Conservation (phyloP, 1,284 basidiomycete genomes). For the Tremellales sp. region DNA sequence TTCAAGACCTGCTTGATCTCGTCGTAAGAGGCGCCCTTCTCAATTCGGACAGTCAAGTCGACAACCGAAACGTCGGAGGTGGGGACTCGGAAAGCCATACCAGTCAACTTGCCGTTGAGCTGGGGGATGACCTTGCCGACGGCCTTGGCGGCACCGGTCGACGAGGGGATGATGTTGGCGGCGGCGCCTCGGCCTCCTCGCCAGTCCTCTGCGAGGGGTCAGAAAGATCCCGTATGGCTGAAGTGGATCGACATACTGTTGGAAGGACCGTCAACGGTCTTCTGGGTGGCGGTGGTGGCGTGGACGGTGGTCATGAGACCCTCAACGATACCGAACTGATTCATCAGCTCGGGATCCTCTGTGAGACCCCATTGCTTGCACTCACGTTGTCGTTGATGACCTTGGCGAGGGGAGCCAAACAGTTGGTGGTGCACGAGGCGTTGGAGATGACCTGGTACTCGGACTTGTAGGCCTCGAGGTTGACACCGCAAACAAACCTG, state of each 20-base stretch:
- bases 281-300: constrained; percentile 95
- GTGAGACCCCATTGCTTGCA: not conserved
- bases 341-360: not conserved
- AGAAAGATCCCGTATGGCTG: not conserved
- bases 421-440: constrained; percentile 99
- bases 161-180: constrained; percentile 99
- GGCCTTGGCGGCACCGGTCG: constrained; percentile 98
- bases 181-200: constrained; percentile 90
- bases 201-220: constrained; percentile 51
- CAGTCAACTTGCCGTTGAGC: constrained; percentile 94
- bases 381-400: constrained; percentile 80
- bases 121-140: constrained; percentile 98
- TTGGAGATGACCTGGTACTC: constrained; percentile 94
- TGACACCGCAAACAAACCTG: constrained; percentile 84
- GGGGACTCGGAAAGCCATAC: constrained; percentile 96
- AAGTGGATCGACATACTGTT: constrained; percentile 60
- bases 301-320: constrained; percentile 99
- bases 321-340: constrained; percentile 77
- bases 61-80: constrained; percentile 97
- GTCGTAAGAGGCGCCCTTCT: constrained; percentile 81
- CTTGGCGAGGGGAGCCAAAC: constrained; percentile 97
- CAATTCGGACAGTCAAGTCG: constrained; percentile 90
- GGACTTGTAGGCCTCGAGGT: constrained; percentile 89
- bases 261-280: constrained; percentile 97
- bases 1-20: constrained; percentile 87